Conservation (phyloP, 1,284 basidiomycete species). For the Rhizoctonia solani region DNA sequence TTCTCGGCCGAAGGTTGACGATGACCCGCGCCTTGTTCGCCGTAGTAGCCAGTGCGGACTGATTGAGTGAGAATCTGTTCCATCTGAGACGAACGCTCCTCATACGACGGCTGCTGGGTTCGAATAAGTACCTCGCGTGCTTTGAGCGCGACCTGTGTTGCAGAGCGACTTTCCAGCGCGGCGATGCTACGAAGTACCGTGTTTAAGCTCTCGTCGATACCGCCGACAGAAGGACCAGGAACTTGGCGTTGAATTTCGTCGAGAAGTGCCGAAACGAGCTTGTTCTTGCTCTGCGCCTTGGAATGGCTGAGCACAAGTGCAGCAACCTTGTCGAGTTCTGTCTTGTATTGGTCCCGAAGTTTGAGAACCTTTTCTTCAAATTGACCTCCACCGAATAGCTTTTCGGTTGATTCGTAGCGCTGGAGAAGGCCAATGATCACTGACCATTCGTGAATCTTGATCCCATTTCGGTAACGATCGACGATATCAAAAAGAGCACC, state of each 20-base stretch:
- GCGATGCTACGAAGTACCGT: slow-evolving; percentile 80
- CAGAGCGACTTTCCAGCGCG: slow-evolving; percentile 84
- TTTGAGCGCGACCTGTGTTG: slow-evolving; percentile 88
- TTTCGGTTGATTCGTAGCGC: slow-evolving; percentile 84
- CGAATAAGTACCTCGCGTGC: slow-evolving; percentile 97
- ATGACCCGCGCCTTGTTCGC: slow-evolving; percentile 72
- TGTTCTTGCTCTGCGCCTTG: slow-evolving; percentile 92
- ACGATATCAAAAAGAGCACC: slow-evolving; percentile 75
- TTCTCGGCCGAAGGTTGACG: slow-evolving; percentile 83
- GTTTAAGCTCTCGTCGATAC: slow-evolving; percentile 68
- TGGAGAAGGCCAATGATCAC: slow-evolving; percentile 73
- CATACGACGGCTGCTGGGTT: slow-evolving; percentile 95
- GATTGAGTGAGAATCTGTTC: slow-evolving; percentile 90
- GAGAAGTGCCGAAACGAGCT: slow-evolving; percentile 81
- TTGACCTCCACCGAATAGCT: slow-evolving; percentile 81
- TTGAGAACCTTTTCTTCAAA: slow-evolving; percentile 92
- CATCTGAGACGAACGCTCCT: slow-evolving; percentile 93
- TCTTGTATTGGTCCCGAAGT: slow-evolving; percentile 90
- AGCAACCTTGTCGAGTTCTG: slow-evolving; percentile 88
- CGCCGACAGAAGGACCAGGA: slow-evolving; percentile 63
- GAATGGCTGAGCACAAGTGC: slow-evolving; percentile 91
- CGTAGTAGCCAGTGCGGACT: slow-evolving; percentile 85
- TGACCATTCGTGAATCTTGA: slow-evolving; percentile 86
- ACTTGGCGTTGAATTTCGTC: slow-evolving; percentile 83
- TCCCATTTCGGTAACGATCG: slow-evolving; percentile 79